These are phyloP conservation scores for Pythium periplocum DNA, from an alignment of 352 stramenopile species.

Conservation along the genomic window DNA sequence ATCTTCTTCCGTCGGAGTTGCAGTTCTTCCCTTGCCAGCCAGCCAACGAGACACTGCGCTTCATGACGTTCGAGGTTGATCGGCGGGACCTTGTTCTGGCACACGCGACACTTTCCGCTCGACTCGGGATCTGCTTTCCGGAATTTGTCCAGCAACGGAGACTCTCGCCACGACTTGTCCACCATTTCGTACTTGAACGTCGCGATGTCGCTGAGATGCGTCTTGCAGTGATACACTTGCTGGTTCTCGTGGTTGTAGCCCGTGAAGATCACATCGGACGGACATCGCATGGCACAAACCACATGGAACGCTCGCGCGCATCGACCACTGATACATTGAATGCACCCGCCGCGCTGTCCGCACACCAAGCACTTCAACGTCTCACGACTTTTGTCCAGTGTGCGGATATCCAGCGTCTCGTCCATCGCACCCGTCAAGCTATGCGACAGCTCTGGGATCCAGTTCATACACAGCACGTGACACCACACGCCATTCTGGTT, in stretches of 20 bases:
- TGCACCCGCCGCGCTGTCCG: slow-evolving; percentile 72
- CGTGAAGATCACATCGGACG: slow-evolving; percentile 70
- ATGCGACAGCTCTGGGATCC: slow-evolving; percentile 84
- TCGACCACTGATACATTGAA: slow-evolving; percentile 83
- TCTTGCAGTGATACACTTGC: slow-evolving; percentile 81
- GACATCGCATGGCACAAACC: slow-evolving; percentile 68
- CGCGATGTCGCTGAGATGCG: slow-evolving; percentile 60
- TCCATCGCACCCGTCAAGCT: slow-evolving; percentile 51
- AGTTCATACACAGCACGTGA: slow-evolving; percentile 83
- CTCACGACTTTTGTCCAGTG: slow-evolving; percentile 64
- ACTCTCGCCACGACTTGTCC: slow-evolving; percentile 47
- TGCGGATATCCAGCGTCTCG: slow-evolving; percentile 54
- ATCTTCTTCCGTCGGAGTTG: slow-evolving; percentile 33
- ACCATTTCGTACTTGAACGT: slow-evolving; percentile 59
- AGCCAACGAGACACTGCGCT: slow-evolving; percentile 52
- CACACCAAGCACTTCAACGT: slow-evolving; percentile 78
- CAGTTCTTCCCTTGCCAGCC: slow-evolving; percentile 43
- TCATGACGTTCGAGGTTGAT: slow-evolving; percentile 45
- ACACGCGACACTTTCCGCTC: slow-evolving; percentile 56
- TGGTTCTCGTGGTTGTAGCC: slow-evolving; percentile 75
- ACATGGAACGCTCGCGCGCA: slow-evolving; percentile 83
- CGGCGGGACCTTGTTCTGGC: slow-evolving; percentile 35
- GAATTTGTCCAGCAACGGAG: slow-evolving; percentile 22
- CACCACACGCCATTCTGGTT: slow-evolving; percentile 58
- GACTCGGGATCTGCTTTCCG: slow-evolving; percentile 17